Evolutionary conservation across 345 rosid genomes (phyloP).

Genomic region (Gossypium raimondii): DNA sequence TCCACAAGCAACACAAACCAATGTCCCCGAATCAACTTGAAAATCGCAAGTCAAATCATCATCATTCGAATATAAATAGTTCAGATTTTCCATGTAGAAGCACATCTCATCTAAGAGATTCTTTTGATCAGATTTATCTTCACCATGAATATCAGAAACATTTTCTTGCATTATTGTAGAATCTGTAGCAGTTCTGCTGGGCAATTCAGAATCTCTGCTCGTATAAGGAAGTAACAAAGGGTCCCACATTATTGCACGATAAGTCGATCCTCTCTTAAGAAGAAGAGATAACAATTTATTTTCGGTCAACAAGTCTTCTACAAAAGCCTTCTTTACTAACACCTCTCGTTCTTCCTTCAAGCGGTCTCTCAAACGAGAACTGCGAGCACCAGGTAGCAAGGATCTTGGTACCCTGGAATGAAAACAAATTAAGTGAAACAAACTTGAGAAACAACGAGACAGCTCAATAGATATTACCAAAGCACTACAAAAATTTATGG

Average conservation of each 20-base stretch:
- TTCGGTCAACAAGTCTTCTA: slow-evolving; percentile 75
- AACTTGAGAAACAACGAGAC: neutral
- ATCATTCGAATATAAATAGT: slow-evolving; percentile 60
- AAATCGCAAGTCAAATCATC: slow-evolving; percentile 75
- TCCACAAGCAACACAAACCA: slow-evolving; percentile 95
- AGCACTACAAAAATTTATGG: neutral
- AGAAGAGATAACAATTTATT: slow-evolving; percentile 57
- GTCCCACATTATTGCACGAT: slow-evolving; percentile 66
- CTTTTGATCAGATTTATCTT: slow-evolving; percentile 30
- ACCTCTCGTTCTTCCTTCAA: slow-evolving; percentile 86
- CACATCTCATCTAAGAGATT: slow-evolving; percentile 74
- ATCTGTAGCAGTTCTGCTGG: slow-evolving; percentile 26
- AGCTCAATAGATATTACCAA: slow-evolving; percentile 6
- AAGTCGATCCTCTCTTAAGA: slow-evolving; percentile 44
- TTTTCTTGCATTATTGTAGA: slow-evolving; percentile 32
- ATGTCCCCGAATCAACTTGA: slow-evolving; percentile 83
- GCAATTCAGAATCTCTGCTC: slow-evolving; percentile 43
- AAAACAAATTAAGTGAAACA: slow-evolving; percentile 22
- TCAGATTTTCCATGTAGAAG: slow-evolving; percentile 74
- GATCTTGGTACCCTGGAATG: slow-evolving; percentile 86
- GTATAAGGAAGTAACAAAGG: slow-evolving; percentile 70
- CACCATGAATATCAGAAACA: slow-evolving; percentile 31
- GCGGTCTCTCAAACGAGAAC: slow-evolving; percentile 94
- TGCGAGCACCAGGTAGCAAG: slow-evolving; percentile 88
- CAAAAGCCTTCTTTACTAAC: slow-evolving; percentile 82